Evolutionary conservation across 768 basidiomycete genomes (phyloP), one percentile per base, ranked within the genome.

Genomic region (Nidularia sp.): DNA sequence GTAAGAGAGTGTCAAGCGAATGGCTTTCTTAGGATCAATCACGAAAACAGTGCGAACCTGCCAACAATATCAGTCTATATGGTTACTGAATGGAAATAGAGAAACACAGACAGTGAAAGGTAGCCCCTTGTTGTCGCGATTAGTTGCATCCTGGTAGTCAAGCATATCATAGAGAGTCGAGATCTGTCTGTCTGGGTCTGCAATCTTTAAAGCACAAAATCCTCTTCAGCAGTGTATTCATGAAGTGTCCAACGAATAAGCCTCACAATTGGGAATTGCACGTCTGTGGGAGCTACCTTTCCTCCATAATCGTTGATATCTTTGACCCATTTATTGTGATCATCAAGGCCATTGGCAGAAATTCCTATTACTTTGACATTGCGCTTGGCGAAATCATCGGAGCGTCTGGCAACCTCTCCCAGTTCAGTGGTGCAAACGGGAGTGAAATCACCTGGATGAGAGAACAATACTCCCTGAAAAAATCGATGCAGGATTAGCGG

Each of bases 361-460:
- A 98, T 83, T 39, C 93, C 93, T 55, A 95, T 93, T 55, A 96
- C 79, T 74, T 98, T 98, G 63, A 97, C 93, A 59, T 84, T 83
- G 55, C 97, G 88, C 64, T 86, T 84, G 47, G 73, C 76, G 66
- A 97, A 99, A 69, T 98, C 95, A 12, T 75, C 74, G 10, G 83
- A 79, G 54, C 91, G 89, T 57, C 92, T 86, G 46, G 96, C 88
- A 43, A 97, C 94, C 67, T 97, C 96, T 47, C 92, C 94, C 35
- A 98, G 86, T 75, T 98, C 97, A 50, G 96, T 99, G 46, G 97
- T 95, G 80, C 91, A 94, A 49, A 94, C 87, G 46, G 90, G 89
- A n/a, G 89, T 90, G 65, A 93, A 93, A 65, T 92, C 88, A 44
- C 88, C 93, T 1, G 93, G 93, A 70, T 97, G 94, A 32, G 93